phyloP scores from a whole-genome alignment of 306 rosid species.

The Inga oerstediana region DNA sequence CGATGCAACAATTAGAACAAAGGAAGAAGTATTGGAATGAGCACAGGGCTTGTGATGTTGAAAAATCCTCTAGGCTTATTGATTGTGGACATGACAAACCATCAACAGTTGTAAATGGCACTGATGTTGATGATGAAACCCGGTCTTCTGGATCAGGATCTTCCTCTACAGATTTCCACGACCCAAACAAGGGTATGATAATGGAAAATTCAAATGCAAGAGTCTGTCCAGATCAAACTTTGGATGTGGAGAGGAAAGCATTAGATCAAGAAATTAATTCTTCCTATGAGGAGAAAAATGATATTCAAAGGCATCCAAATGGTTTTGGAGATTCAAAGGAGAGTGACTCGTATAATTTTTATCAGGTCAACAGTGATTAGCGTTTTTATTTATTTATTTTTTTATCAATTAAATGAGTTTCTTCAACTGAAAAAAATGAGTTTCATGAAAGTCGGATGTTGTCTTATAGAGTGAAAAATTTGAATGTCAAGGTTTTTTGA shows the following conservation, averaged over 20 bases:
- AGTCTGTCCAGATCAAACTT: constrained; percentile 42
- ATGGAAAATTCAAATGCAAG: constrained; percentile 44
- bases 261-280: constrained; percentile 52
- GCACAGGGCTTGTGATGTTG: constrained; percentile 44
- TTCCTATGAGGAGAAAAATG: constrained; percentile 54
- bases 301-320: constrained; percentile 41
- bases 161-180: constrained; percentile 41
- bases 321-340: constrained; percentile 55
- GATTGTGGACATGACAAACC: constrained; percentile 45
- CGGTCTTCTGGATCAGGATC: constrained; percentile 41
- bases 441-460: constrained; percentile 4
- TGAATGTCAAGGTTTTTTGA: background rate
- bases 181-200: constrained; percentile 37
- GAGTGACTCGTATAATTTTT: constrained; percentile 75
- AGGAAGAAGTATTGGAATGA: constrained; percentile 87
- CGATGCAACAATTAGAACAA: constrained; percentile 83
- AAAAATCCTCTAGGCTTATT: constrained; percentile 34
- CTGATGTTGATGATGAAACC: constrained; percentile 45
- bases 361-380: constrained; percentile 62
- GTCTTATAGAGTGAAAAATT: background rate
- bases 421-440: background rate
- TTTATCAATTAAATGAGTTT: background rate
- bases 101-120: constrained; percentile 36
- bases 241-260: constrained; percentile 46
- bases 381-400: constrained; percentile 16